A percentile compares a stretch with the other conserved stretches of the same genome.
Conservation (phyloP, 1,139 yeast species). For the Pichia sp. region DNA sequence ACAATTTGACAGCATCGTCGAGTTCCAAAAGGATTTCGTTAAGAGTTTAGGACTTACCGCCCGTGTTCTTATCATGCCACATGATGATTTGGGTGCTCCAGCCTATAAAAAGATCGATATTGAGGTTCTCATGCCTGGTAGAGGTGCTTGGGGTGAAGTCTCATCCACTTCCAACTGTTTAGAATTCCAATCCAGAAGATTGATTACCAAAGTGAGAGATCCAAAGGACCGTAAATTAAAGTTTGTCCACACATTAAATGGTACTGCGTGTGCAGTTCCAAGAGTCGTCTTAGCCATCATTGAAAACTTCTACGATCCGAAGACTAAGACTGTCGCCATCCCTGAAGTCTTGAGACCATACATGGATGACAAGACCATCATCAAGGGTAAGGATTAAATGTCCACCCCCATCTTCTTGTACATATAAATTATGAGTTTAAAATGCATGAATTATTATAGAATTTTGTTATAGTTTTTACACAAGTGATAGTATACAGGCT, state of each 20-base stretch:
- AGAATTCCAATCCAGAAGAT: conserved; percentile 85
- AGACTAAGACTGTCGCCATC: conserved; percentile 50
- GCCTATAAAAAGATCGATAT: conserved; percentile 91
- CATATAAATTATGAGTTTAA: too few species aligned
- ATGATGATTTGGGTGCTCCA: conserved; percentile 90
- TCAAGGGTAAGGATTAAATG: neutral
- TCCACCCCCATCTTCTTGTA: too few species aligned
- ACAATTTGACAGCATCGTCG: conserved; percentile 60
- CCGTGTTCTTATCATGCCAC: conserved; percentile 84
- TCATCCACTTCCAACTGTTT: conserved; percentile 92
- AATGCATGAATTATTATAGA: too few species aligned
- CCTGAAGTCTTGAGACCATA: conserved; percentile 68
- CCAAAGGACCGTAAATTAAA: conserved; percentile 32
- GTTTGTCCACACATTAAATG: conserved; percentile 84
- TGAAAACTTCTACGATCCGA: conserved; percentile 76
- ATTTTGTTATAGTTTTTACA: neutral
- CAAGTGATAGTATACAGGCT: neutral
- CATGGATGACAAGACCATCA: conserved; percentile 51
- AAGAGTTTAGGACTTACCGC: conserved; percentile 73
- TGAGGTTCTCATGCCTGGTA: conserved; percentile 99
- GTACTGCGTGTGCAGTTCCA: conserved; percentile 96
- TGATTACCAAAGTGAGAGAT: conserved; percentile 58
- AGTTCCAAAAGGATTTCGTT: conserved; percentile 65
- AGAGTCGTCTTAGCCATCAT: conserved; percentile 83
- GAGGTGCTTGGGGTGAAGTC: conserved; percentile 90